Conservation (phyloP, 345 rosid species). For the Isatis tinctoria region DNA sequence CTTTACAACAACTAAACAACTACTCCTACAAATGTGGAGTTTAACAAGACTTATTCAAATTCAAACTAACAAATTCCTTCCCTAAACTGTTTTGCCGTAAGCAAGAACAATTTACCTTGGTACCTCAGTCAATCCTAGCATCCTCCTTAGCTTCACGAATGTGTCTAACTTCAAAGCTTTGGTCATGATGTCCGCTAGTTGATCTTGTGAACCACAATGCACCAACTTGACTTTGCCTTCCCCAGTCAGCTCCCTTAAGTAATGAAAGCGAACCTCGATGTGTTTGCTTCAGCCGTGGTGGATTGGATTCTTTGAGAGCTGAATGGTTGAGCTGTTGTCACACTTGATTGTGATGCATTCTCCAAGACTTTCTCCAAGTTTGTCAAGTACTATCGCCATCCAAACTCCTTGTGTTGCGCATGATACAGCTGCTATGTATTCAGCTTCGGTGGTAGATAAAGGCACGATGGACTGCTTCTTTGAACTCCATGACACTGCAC, state of each 20-base stretch:
- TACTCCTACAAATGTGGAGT: no score
- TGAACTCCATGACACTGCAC: no score
- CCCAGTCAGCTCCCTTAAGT: neutral
- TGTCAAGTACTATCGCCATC: accelerated
- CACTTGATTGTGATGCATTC: neutral
- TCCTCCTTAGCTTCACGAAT: no score
- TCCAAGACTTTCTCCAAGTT: neutral
- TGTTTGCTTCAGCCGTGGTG: neutral
- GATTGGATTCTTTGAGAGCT: neutral
- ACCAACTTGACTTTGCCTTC: neutral
- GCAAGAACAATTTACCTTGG: no score
- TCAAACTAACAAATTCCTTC: no score
- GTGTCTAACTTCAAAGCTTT: neutral
- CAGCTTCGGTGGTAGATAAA: no score
- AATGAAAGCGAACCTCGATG: neutral
- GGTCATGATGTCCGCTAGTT: neutral
- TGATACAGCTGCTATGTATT: no score
- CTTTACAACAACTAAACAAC: no score
- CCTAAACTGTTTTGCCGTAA: no score
- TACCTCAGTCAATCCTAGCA: neutral
- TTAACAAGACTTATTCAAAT: no score
- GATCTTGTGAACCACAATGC: neutral
- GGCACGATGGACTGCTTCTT: no score
- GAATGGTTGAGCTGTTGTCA: neutral
- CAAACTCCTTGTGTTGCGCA: no score